These are phyloP conservation scores for Saturnispora halmiae DNA, from an alignment of 805 yeast genomes.

Conservation along the genomic window DNA sequence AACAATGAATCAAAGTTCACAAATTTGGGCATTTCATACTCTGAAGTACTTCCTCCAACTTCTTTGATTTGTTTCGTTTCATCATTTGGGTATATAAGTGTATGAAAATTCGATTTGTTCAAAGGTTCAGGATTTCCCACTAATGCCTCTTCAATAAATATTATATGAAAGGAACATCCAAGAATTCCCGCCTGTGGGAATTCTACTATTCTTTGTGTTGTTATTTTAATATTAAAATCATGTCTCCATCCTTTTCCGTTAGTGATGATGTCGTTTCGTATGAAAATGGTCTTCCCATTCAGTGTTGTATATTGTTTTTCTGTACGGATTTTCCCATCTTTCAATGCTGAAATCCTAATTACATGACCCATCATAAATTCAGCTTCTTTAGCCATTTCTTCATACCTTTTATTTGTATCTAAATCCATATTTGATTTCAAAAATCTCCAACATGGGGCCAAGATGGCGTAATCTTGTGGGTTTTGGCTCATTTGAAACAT, in stretches of 20 bases:
- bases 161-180: constrained; percentile 46
- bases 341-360: constrained; percentile 28
- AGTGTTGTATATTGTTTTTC: constrained; percentile 34
- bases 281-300: constrained; percentile 44
- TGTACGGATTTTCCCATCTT: constrained; percentile 13
- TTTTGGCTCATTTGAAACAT: constrained; percentile 33
- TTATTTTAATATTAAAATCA: constrained; percentile 36
- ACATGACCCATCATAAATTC: constrained; percentile 61
- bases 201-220: constrained; percentile 38
- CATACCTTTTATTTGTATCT: constrained; percentile 31
- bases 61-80: not conserved
- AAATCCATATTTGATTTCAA: constrained; percentile 34
- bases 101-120: not conserved
- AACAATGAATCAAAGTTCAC: not conserved
- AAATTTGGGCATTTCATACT: not conserved
- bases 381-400: constrained; percentile 46
- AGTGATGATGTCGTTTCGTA: constrained; percentile 45
- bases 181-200: constrained; percentile 53
- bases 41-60: not conserved
- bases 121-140: constrained; percentile 31
- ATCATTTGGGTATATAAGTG: too few species aligned
- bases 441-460: constrained; percentile 54
- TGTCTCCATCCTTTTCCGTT: constrained; percentile 52
- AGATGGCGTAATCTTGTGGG: constrained; percentile 45
- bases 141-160: constrained; percentile 50